These are phyloP conservation scores for Cryptococcus maquisensis DNA, from an alignment of 1,284 basidiomycete genomes.

Conservation along the genomic window DNA sequence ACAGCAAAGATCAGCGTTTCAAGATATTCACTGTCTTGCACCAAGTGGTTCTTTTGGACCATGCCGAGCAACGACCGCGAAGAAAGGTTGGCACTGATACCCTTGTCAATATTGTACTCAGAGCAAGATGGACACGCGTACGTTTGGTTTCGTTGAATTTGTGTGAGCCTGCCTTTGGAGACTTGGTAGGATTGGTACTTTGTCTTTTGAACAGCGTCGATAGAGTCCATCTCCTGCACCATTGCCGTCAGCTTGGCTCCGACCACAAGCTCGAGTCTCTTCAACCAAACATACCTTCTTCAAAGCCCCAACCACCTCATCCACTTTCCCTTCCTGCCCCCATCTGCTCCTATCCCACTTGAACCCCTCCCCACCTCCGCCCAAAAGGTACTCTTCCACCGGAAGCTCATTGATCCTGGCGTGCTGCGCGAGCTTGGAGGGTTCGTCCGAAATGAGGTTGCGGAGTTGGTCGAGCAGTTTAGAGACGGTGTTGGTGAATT, in stretches of 20 bases:
- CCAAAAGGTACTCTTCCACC: slow-evolving; percentile 70
- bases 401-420: slow-evolving; percentile 68
- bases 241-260: neutral
- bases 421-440: slow-evolving; percentile 75
- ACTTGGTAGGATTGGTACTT: slow-evolving; percentile 90
- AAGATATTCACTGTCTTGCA: slow-evolving; percentile 79
- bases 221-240: slow-evolving; percentile 75
- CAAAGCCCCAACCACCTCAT: slow-evolving; percentile 63
- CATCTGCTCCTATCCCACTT: slow-evolving; percentile 20
- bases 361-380: slow-evolving; percentile 50
- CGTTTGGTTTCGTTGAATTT: slow-evolving; percentile 92
- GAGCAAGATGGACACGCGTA: slow-evolving; percentile 48
- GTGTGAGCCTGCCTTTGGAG: slow-evolving; percentile 87
- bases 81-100: slow-evolving; percentile 81
- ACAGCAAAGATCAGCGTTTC: slow-evolving; percentile 92
- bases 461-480: slow-evolving; percentile 94
- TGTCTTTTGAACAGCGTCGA: slow-evolving; percentile 82
- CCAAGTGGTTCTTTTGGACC: slow-evolving; percentile 74
- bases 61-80: slow-evolving; percentile 81
- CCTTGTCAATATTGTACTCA: neutral
- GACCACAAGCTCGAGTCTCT: neutral
- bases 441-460: slow-evolving; percentile 84
- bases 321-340: slow-evolving; percentile 15
- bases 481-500: slow-evolving; percentile 79
- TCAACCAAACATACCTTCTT: slow-evolving; percentile 60